Base-by-base conservation (phyloP, 2,329 filamentous ascomycete species). In the Fusarium nisikadoi region DNA sequence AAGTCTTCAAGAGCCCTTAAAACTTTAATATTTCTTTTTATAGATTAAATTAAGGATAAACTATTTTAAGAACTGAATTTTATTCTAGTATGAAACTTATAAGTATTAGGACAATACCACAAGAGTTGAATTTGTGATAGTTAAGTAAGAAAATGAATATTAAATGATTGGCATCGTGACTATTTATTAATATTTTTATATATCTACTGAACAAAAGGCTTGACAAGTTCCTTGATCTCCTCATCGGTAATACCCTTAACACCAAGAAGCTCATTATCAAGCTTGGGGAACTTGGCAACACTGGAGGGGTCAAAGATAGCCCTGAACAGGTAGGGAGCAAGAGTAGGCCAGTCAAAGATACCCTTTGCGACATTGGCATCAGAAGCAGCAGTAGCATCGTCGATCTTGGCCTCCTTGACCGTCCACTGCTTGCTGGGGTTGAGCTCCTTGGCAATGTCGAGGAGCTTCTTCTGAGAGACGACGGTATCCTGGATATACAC, bases 351-450 rank as follows among this genome's bases (percentile, higher is more conserved):
- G 14, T 80, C 79, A 14, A 75, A 53, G 1, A 78, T 52, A 2
- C 80, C 80, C 73, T 81, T 75, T 46, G 76, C 77, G 10, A 82
- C 55, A 16, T 77, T 75, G 62, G 77, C 77, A 54, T 79, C 78
- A 2, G 78, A 79, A 49, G 58, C 72, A 13, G 73, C 75, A 23
- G 56, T 70, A 3, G 77, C 20, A 25, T 80, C 79, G 9, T 78
- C 78, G 16, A 81, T 63, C n/a, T 75, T 77, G 8, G 70, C 73
- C 10, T 78, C 75, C n/a, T 80, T 80, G 1, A 89, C 81, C 1
- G 82, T 80, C 84, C 85, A 91, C 4, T 72, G 50, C 73, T 86
- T 85, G 27, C 79, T 75, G 1, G 84, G 85, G 5, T 84, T 86
- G 4, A 81, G 79, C 60, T 85, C 81, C 79, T 91, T 86, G 3